A percentile compares a stretch with the other conserved stretches of the same genome.
These are phyloP conservation scores for Phialophora verrucosa DNA, from an alignment of 2,329 filamentous ascomycete species.

Conservation along the genomic window DNA sequence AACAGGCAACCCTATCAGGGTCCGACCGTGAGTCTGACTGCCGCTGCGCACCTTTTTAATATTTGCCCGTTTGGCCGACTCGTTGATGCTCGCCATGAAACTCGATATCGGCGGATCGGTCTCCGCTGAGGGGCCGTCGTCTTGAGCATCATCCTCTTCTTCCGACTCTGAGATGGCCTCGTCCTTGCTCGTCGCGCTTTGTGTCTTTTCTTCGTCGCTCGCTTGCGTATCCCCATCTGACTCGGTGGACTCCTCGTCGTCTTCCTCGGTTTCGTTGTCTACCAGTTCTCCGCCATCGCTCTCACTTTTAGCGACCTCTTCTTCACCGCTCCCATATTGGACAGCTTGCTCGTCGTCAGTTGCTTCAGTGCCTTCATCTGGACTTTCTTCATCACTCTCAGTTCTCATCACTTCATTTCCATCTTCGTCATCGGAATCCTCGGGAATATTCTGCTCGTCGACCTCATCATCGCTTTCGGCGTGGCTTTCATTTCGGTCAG, in stretches of 20 bases:
- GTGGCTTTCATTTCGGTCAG: not conserved
- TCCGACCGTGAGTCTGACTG: conserved; percentile 3
- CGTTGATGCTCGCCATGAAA: conserved; percentile 32
- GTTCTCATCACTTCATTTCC: conserved; percentile 8
- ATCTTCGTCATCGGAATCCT: conserved; percentile 6
- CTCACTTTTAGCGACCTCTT: not conserved
- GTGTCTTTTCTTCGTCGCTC: not conserved
- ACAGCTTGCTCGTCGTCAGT: conserved; percentile 3
- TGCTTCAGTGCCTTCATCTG: conserved; percentile 4
- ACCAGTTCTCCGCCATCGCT: conserved; percentile 3
- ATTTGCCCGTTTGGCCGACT: conserved; percentile 24
- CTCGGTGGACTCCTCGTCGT: conserved; percentile 1
- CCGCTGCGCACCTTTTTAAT: conserved; percentile 8
- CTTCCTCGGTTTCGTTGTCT: not conserved
- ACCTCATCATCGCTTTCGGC: conserved; percentile 24
- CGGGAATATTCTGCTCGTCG: not conserved
- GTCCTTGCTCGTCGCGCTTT: not conserved
- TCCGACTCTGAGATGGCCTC: not conserved
- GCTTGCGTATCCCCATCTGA: not conserved
- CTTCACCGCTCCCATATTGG: conserved; percentile 3
- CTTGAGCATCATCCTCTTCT: not conserved
- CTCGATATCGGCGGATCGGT: not conserved
- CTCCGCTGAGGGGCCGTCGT: not conserved
- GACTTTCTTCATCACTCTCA: conserved; percentile 13
- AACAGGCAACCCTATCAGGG: not conserved